A percentile compares a stretch with the other conserved stretches of the same genome.
Conservation (phyloP, 805 yeast species). For the Lachancea meyersii region DNA sequence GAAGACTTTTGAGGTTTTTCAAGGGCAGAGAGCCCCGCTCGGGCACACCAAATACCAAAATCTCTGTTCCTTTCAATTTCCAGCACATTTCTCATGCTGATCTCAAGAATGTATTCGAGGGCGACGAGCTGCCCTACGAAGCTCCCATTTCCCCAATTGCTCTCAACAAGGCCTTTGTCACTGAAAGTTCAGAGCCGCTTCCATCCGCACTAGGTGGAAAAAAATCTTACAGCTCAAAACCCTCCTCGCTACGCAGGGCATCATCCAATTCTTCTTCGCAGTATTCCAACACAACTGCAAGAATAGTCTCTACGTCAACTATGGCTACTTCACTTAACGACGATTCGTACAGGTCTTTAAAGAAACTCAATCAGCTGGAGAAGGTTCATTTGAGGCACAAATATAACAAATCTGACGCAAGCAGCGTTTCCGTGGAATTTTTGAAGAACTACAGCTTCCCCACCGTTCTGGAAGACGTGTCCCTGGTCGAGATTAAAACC, state of each 20-base stretch:
- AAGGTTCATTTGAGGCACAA: slow-evolving; percentile 15
- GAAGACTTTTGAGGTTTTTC: slow-evolving; percentile 28
- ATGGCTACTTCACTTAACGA: slow-evolving; percentile 26
- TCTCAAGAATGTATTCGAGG: slow-evolving; percentile 11
- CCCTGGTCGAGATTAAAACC: slow-evolving; percentile 11
- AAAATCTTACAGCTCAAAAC: slow-evolving; percentile 2
- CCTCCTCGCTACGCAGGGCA: slow-evolving; percentile 5
- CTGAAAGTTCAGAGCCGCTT: slow-evolving; percentile 6
- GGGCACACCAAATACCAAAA: slow-evolving; percentile 17
- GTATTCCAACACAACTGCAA: slow-evolving; percentile 4
- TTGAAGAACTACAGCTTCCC: slow-evolving; percentile 28
- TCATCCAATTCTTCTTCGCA: slow-evolving; percentile 7
- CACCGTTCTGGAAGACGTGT: slow-evolving; percentile 24
- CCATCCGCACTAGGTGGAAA: not conserved
- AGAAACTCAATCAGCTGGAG: slow-evolving; percentile 15
- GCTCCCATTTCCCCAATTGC: slow-evolving; percentile 3
- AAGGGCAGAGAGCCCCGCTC: slow-evolving; percentile 18
- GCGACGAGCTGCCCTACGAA: slow-evolving; percentile 8
- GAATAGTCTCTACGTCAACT: slow-evolving; percentile 28
- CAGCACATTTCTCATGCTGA: slow-evolving; percentile 39
- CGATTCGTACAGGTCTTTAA: slow-evolving; percentile 12
- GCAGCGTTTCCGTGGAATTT: slow-evolving; percentile 24
- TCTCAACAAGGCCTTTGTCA: slow-evolving; percentile 12
- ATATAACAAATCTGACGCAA: slow-evolving; percentile 14
- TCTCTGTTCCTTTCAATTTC: slow-evolving; percentile 37